Evolutionary conservation across 768 basidiomycete genomes (phyloP), one percentile per base, ranked within the genome.

Genomic region (Russula compacta): DNA sequence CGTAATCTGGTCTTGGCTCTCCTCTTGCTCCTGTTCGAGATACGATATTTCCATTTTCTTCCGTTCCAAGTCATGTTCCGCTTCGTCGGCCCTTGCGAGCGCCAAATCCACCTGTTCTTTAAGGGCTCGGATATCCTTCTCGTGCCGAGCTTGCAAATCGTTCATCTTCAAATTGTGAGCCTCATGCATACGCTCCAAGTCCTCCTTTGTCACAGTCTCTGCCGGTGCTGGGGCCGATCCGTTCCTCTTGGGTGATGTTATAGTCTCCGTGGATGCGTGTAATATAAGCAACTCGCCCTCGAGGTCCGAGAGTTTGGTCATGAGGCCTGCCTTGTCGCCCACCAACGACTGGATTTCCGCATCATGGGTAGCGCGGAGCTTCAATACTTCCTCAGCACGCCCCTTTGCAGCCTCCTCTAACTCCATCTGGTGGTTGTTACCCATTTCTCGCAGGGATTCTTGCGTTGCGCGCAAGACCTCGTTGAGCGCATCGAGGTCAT

Each of bases 21-120:
- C 91, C 44, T 91, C 88, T 69, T 87, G 83, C 29, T 90, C 88
- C 70, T 84, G 81, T 69, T 89, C 89, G 58, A 89, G 78, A 72
- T 85, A 88, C 65, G 83, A 78, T 49, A 92, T 86, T 73, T 92
- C 91, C 87, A 92, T 85, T 59, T 79, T 78, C 72, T 89, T 90
- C 63, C 86, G 79, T 6, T 74, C 77, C 55, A 88, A 73, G 64
- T 87, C 84, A 59, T 80, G 76, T 67, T 84, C 77, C 48, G 85
- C 74, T 53, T 84, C 83, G 19, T 76, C 75, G 42, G 81, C 75
- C 68, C 77, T 81, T 32, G 68, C 63, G 59, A 78, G 73, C 12
- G 82, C 74, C 10, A 71, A 73, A 39, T 85, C 83, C 8, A 90
- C 76, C 67, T 89, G 80, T 39, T 80, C 79, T 68, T 73, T 78